Conservation (phyloP, 1,284 basidiomycete genomes). For the Fomitopsis pinicola region DNA sequence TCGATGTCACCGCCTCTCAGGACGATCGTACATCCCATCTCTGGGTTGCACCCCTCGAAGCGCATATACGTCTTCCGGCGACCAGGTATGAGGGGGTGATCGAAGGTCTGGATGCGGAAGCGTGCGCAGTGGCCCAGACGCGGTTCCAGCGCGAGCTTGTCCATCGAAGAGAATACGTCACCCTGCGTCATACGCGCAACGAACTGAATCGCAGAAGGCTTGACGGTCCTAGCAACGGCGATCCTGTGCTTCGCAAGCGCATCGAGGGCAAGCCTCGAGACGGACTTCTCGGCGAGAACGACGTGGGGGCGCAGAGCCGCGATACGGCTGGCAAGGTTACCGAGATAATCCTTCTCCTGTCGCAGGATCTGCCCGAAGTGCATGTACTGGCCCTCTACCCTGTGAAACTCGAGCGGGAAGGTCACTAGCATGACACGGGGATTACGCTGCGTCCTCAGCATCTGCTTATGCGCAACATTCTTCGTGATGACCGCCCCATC, state of each 20-base stretch:
- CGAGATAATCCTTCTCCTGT: conserved; percentile 94
- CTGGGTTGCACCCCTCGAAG: conserved; percentile 90
- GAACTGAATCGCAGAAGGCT: conserved; percentile 82
- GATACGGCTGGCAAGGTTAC: conserved; percentile 86
- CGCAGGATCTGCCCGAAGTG: conserved; percentile 90
- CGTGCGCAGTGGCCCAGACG: conserved; percentile 87
- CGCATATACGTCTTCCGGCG: conserved; percentile 95
- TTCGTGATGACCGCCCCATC: conserved; percentile 98
- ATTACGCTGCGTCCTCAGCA: conserved; percentile 66
- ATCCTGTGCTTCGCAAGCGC: conserved; percentile 87
- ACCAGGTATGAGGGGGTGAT: conserved; percentile 88
- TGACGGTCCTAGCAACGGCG: conserved; percentile 88
- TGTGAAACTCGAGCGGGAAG: conserved; percentile 93
- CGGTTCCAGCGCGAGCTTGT: conserved; percentile 88
- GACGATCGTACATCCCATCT: conserved; percentile 93
- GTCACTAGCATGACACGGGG: conserved; percentile 95
- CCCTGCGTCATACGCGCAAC: conserved; percentile 94
- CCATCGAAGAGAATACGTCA: conserved; percentile 94
- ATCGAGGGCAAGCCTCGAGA: conserved; percentile 90
- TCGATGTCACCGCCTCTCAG: conserved; percentile 86
- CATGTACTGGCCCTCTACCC: conserved; percentile 92
- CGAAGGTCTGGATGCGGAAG: conserved; percentile 91
- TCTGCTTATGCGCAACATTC: conserved; percentile 94
- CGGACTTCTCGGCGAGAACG: conserved; percentile 89
- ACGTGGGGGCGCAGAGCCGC: conserved; percentile 90